Percentiles rank a stretch among this genome's conserved stretches.
Evolutionary conservation across 768 basidiomycete species (phyloP).

Genomic region (Rhizopogon sp.): DNA sequence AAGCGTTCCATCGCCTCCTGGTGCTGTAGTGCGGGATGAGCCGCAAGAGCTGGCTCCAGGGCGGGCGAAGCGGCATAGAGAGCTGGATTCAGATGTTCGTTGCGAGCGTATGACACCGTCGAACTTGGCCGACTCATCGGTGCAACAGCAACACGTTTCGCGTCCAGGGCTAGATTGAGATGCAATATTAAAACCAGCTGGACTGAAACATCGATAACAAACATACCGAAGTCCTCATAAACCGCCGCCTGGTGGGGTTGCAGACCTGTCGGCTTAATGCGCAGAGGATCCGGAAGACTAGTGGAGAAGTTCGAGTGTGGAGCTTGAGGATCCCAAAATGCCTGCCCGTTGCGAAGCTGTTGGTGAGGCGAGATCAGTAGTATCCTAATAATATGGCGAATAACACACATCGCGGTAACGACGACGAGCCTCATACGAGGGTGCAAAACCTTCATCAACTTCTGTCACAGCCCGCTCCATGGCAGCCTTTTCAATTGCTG

Average conservation of each 20-base stretch:
- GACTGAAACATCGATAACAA: not conserved
- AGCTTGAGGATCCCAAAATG: constrained; percentile 88
- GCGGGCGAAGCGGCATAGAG: constrained; percentile 60
- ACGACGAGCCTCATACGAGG: constrained; percentile 78
- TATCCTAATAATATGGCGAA: not conserved
- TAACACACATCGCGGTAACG: constrained; percentile 76
- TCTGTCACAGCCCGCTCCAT: constrained; percentile 94
- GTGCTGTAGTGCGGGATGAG: constrained; percentile 49
- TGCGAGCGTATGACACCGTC: constrained; percentile 58
- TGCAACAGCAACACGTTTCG: constrained; percentile 44
- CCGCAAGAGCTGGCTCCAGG: constrained; percentile 44
- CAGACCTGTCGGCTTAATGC: constrained; percentile 79
- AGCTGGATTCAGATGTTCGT: constrained; percentile 35
- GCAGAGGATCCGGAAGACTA: constrained; percentile 81
- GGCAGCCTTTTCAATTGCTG: constrained; percentile 93
- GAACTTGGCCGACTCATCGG: constrained; percentile 63
- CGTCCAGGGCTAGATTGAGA: constrained; percentile 40
- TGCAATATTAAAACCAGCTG: constrained; percentile 7
- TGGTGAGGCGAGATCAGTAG: constrained; percentile 7
- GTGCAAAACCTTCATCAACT: constrained; percentile 83
- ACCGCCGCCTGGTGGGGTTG: constrained; percentile 79
- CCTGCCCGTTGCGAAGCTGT: constrained; percentile 61
- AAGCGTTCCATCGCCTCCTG: constrained; percentile 91
- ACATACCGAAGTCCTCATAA: constrained; percentile 90
- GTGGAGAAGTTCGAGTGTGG: constrained; percentile 63